Conservation (phyloP, 2,329 filamentous ascomycete genomes). For the Cladophialophora chaetospira region DNA sequence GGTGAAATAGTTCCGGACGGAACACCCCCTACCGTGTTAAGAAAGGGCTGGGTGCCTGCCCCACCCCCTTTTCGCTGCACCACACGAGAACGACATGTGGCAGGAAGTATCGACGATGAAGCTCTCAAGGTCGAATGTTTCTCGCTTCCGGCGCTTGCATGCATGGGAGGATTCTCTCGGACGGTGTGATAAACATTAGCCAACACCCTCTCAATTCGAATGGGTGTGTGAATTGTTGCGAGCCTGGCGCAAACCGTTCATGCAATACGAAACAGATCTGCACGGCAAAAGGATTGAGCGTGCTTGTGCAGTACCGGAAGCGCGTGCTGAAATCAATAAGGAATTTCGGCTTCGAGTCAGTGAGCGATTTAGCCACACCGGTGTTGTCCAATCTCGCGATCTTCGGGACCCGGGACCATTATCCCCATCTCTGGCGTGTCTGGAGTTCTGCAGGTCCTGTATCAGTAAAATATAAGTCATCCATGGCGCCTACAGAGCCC, state of each 20-base stretch:
- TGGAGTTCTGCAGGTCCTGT: slow-evolving; percentile 15
- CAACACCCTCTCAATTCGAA: no score
- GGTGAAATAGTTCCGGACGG: not conserved
- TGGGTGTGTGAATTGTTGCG: not conserved
- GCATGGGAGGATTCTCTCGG: not conserved
- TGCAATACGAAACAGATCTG: not conserved
- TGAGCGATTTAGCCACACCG: not conserved
- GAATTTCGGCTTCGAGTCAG: not conserved
- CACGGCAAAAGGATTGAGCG: not conserved
- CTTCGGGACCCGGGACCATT: slow-evolving; percentile 6
- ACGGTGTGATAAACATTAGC: no score
- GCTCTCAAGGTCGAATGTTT: not conserved
- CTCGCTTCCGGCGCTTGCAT: not conserved
- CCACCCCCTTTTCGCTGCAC: slow-evolving; percentile 5
- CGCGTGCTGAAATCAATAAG: not conserved
- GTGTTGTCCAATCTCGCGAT: slow-evolving; percentile 6
- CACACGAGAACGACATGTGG: slow-evolving; percentile 4
- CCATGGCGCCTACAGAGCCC: not conserved
- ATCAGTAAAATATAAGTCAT: slow-evolving; percentile 5
- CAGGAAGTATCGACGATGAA: slow-evolving; percentile 5
- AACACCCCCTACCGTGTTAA: not conserved
- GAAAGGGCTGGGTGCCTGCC: not conserved
- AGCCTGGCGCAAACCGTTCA: not conserved
- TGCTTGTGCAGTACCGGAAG: not conserved
- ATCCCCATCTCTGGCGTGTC: slow-evolving; percentile 7